phyloP scores from a whole-genome alignment of 371 early-diverging fungal genomes.

The Mycotypha africana region DNA sequence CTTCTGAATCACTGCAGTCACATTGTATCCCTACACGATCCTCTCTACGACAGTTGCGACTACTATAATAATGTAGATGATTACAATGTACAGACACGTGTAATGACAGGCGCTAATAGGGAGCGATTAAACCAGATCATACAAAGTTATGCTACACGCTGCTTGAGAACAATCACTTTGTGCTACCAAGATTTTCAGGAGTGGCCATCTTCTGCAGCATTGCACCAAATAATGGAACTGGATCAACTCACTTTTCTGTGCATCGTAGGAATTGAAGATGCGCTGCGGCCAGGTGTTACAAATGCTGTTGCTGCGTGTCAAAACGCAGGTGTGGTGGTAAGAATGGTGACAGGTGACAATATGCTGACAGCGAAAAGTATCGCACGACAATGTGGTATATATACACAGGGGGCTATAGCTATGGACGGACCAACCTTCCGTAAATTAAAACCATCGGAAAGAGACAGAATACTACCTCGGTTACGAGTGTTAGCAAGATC shows the following conservation, averaged over 20 bases:
- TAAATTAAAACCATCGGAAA: slow-evolving; percentile 43
- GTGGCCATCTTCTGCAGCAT: slow-evolving; percentile 42
- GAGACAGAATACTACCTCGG: slow-evolving; percentile 48
- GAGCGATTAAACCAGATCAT: slow-evolving; percentile 48
- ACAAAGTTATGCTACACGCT: slow-evolving; percentile 59
- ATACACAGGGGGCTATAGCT: slow-evolving; percentile 48
- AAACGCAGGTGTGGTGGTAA: slow-evolving; percentile 73
- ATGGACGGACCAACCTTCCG: slow-evolving; percentile 72
- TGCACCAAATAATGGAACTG: slow-evolving; percentile 35
- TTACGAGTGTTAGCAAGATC: slow-evolving; percentile 72
- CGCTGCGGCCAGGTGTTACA: slow-evolving; percentile 62
- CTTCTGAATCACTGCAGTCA: slow-evolving; percentile 40
- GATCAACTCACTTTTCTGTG: slow-evolving; percentile 51
- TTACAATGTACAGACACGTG: slow-evolving; percentile 42
- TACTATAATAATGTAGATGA: slow-evolving; percentile 6
- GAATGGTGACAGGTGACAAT: slow-evolving; percentile 87
- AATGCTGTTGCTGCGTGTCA: slow-evolving; percentile 63
- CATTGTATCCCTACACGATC: slow-evolving; percentile 37
- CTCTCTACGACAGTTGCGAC: slow-evolving; percentile 10
- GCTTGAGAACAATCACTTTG: slow-evolving; percentile 63
- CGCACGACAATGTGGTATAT: slow-evolving; percentile 68
- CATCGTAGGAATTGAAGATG: slow-evolving; percentile 74
- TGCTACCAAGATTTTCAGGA: slow-evolving; percentile 66
- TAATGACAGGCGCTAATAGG: slow-evolving; percentile 38
- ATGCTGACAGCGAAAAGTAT: slow-evolving; percentile 70